A percentile compares a stretch with the other conserved stretches of the same genome.
Conservation (phyloP, 2,329 filamentous ascomycete genomes). For the Paracorniculantispora psalliotae region DNA sequence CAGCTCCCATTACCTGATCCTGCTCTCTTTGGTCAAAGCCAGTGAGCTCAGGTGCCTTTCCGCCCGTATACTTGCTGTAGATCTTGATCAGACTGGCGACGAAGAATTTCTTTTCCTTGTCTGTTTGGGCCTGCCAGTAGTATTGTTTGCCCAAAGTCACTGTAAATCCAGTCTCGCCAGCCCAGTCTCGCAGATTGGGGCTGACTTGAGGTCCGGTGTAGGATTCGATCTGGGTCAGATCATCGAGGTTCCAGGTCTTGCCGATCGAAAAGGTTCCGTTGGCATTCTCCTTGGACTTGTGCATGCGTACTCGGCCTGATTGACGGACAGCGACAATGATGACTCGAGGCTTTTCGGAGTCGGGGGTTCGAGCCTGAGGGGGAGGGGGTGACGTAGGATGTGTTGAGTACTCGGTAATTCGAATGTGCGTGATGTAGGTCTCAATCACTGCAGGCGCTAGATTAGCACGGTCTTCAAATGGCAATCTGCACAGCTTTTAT, state of each 20-base stretch:
- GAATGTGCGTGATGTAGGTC: conserved; percentile 97
- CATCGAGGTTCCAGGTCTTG: conserved; percentile 96
- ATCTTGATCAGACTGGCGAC: conserved; percentile 95
- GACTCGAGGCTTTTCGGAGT: conserved; percentile 80
- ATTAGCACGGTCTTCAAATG: conserved; percentile 14
- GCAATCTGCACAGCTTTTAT: background rate
- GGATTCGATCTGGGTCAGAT: conserved; percentile 77
- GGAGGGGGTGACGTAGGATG: conserved; percentile 83
- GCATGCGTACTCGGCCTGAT: conserved; percentile 87
- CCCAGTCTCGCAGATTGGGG: conserved; percentile 66
- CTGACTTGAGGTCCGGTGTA: conserved; percentile 60
- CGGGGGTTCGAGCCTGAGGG: conserved; percentile 62
- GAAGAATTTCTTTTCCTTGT: conserved; percentile 98
- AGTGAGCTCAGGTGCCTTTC: conserved; percentile 69
- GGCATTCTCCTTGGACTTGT: conserved; percentile 93
- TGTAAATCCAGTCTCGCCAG: conserved; percentile 75
- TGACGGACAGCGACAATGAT: conserved; percentile 92
- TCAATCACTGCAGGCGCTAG: conserved; percentile 45
- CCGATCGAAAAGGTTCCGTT: conserved; percentile 96
- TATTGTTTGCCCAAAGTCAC: conserved; percentile 91
- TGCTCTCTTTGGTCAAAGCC: conserved; percentile 80
- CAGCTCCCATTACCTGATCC: conserved; percentile 65
- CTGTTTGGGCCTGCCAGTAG: conserved; percentile 90
- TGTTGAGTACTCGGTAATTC: conserved; percentile 78
- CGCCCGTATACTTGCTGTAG: conserved; percentile 91